These are phyloP conservation scores for Lachnellula subtilissima DNA, from an alignment of 2,329 filamentous ascomycete genomes.

Conservation along the genomic window DNA sequence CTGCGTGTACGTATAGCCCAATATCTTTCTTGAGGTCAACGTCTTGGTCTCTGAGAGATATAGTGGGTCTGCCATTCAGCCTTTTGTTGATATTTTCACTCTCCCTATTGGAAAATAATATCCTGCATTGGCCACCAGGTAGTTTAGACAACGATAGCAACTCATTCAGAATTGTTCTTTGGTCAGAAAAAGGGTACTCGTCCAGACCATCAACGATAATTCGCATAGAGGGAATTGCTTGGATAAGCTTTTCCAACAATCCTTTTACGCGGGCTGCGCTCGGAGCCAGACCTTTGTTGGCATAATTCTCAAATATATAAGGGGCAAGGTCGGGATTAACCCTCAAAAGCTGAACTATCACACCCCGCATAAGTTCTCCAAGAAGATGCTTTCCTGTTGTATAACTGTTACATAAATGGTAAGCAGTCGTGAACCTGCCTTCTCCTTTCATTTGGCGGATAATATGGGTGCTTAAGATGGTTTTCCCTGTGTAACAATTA, in stretches of 20 bases:
- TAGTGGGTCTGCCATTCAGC: conserved; percentile 2
- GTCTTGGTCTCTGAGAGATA: conserved; percentile 8
- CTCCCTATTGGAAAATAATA: conserved; percentile 14
- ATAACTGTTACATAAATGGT: conserved; percentile 13
- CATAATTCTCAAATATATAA: conserved; percentile 8
- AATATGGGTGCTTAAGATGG: conserved; percentile 7
- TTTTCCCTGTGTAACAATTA: conserved; percentile 7
- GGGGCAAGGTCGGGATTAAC: neutral
- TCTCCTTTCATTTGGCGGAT: conserved; percentile 4
- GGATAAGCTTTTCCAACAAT: conserved; percentile 4
- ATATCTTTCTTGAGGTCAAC: conserved; percentile 7
- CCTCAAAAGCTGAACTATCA: conserved; percentile 5
- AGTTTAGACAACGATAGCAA: conserved; percentile 1
- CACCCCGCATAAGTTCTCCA: conserved; percentile 8
- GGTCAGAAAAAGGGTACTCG: conserved; percentile 6
- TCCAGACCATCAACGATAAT: conserved; percentile 13
- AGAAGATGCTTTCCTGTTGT: conserved; percentile 2
- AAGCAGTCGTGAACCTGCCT: neutral
- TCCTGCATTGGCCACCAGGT: conserved; percentile 1
- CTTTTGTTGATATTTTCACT: neutral
- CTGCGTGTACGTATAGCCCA: neutral
- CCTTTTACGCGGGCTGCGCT: neutral
- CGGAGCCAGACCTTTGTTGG: conserved; percentile 1
- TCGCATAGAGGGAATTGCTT: neutral
- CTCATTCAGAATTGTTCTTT: conserved; percentile 5